Percentiles rank a stretch among this genome's conserved stretches.
phyloP scores from a whole-genome alignment of 306 rosid genomes.

The Dalbergia cultrata region DNA sequence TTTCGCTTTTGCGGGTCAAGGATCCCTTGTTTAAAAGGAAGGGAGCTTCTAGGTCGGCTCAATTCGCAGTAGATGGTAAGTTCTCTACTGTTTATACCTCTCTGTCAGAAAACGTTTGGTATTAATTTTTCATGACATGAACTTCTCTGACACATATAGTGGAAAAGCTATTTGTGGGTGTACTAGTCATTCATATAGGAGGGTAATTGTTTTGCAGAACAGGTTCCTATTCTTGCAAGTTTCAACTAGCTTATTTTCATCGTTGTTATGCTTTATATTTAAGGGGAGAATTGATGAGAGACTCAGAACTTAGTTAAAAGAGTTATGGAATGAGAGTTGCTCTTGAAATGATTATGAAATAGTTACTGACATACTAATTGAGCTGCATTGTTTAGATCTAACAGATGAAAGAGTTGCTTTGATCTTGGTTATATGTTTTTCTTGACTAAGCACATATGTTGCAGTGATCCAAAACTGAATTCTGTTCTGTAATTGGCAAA shows the following conservation, averaged over 20 bases:
- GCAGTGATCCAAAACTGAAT: constrained; percentile 10
- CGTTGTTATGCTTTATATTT: background rate
- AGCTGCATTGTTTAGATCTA: background rate
- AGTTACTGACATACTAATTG: constrained; percentile 9
- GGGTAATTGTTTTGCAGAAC: constrained; percentile 4
- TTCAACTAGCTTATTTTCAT: background rate
- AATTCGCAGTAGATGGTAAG: constrained; percentile 86
- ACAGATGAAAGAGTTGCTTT: background rate
- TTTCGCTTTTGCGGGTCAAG: constrained; percentile 84
- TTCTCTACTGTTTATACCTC: constrained; percentile 19
- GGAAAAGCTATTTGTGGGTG: constrained; percentile 1
- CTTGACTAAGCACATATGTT: background rate
- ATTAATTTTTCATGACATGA: too few relatives aligned
- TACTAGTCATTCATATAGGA: constrained; percentile 11
- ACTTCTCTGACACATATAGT: constrained; percentile 15
- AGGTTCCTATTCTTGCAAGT: constrained; percentile 13
- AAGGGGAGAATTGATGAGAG: constrained; percentile 35
- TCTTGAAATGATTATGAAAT: constrained; percentile 27
- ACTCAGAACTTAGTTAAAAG: constrained; percentile 15
- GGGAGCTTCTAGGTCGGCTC: constrained; percentile 95
- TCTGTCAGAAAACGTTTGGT: background rate
- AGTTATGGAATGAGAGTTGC: constrained; percentile 22
- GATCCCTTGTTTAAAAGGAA: constrained; percentile 94
- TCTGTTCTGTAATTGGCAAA: constrained; percentile 15
- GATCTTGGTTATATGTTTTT: constrained; percentile 3